Base-by-base conservation (phyloP, 2,329 filamentous ascomycete species). In the Arthroderma sp. region DNA sequence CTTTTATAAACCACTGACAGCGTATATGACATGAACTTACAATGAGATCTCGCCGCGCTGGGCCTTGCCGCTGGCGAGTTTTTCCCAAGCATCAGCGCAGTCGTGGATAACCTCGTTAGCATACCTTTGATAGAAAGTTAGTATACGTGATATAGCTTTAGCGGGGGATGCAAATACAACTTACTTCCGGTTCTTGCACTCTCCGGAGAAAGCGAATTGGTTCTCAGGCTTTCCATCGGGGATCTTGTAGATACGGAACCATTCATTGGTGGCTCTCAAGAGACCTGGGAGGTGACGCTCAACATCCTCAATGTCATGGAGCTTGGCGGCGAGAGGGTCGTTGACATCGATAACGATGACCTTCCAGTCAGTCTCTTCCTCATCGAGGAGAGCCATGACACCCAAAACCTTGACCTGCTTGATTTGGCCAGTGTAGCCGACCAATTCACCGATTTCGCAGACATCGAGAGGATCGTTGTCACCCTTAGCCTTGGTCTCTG, bases 231-330 rank as follows among this genome's bases (percentile, higher is more conserved):
- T 98, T 77, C 91, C 91, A 66, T 98, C 91, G 65, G 91, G 91
- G 71, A 98, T 98, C 79, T 98, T 98, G 83, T 98, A 98, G 80
- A 98, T 98, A 69, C 91, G 87, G 87, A 98, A 98, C 91, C 91
- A 98, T 77, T 98, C 91, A 66, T 98, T 98, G 65, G 89, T 96
- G 64, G 91, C 91, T 57, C 91, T 84, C 66, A 98, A 78, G 49
- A 98, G 86, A 59, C 91, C 91, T 50, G 91, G 91, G 48, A 98
- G 82, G 74, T 96, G 91, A 64, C 89, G 83, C 79, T 98, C 91
- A 57, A 98, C 91, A 65, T 98, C 91, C 78, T 96, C 91, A 53
- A 96, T 82, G 68, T 96, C 89, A 73, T 98, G 89, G 65, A 98
- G 83, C 80, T 94, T 94, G 63, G 85, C 71, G 46, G 91, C 91